Percentiles rank a stretch among this genome's conserved stretches.
These are phyloP conservation scores for Primulina eburnea DNA, from an alignment of 257 asterid genomes.

Conservation along the genomic window DNA sequence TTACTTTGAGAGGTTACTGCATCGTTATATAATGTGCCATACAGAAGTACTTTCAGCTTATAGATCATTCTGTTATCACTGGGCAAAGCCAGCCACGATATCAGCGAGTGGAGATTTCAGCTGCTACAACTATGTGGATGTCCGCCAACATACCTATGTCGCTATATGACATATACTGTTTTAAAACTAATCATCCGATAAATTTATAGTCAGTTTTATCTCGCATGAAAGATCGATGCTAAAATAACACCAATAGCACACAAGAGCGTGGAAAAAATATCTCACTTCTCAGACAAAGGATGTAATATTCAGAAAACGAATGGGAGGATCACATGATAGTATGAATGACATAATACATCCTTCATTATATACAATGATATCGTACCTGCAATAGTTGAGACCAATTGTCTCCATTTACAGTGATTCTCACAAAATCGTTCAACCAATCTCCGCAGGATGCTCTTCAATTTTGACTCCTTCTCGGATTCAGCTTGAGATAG, in stretches of 20 bases:
- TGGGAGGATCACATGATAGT: constrained; percentile 10
- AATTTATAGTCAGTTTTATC: neutral
- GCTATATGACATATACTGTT: neutral
- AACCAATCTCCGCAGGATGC: constrained; percentile 78
- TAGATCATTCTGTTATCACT: neutral
- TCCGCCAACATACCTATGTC: neutral
- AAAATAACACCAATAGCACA: constrained; percentile 1
- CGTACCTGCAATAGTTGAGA: constrained; percentile 76
- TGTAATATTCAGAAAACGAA: constrained; percentile 14
- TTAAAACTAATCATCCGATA: neutral
- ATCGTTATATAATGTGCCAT: neutral
- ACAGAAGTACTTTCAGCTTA: constrained; percentile 1
- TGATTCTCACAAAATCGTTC: constrained; percentile 74
- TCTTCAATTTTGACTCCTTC: constrained; percentile 77
- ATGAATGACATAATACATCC: constrained; percentile 19
- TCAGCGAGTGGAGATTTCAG: neutral
- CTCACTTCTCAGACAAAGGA: constrained; percentile 7
- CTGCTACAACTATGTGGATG: neutral
- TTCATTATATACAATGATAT: constrained; percentile 24
- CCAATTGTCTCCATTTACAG: constrained; percentile 77
- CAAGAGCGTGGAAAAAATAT: constrained; percentile 21
- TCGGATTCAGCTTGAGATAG: constrained; percentile 85
- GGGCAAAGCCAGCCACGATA: constrained; percentile 4
- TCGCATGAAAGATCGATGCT: constrained; percentile 5
- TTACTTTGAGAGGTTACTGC: neutral